Base-by-base conservation (phyloP, 1,139 yeast species). In the Zygosaccharomyces pseudobailii region DNA sequence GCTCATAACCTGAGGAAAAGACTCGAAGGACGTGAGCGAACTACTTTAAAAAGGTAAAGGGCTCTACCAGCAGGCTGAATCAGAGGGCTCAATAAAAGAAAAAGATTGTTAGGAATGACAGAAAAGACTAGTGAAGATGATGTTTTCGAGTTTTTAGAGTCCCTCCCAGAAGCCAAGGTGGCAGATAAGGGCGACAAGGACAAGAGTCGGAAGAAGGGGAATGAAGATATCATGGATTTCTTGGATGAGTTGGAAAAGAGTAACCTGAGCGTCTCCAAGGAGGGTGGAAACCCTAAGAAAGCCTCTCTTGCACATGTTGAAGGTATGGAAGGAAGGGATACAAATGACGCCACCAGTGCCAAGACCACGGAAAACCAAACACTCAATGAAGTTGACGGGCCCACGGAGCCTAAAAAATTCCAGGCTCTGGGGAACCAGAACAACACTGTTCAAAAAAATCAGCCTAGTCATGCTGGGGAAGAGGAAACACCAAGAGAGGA, bases 101-200 rank as follows among this genome's bases (percentile, higher is more conserved):
- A 34, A 2, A 9, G 34, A 13, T 13, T 35, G 17, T 21, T 19
- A 36, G 35, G 24, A 20, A 57, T 57, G 61, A 47, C 55, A 36
- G 54, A 46, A 20, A 56, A 55, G 42, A 38, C 70, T 1, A 65
- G 69, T 6, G 80, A 78, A 52, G 95, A 87, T 59, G 96, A 90
- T 61, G 96, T 92, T 8, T 71, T 90, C 55, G 95, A 90, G 57
- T 86, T 92, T 65, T 76, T 92, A 59, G 94, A 90, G 62, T 86
- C 96, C 1, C 74, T 92, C 41, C 97, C 96, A 8, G 88, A 83
- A 50, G 76, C 80, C 30, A 73, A 74, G 49, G 70, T 37, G 27
- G 56, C 53, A 27, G 62, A 53, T 33, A 62, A 61, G 39, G 62
- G 62, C 6, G 51, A 55, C 33, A 49, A 59, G 7, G 56, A 58